Percentiles rank a stretch among this genome's conserved stretches.
phyloP scores from a whole-genome alignment of 208 protist genomes.

The Trypanosoma caninum region DNA sequence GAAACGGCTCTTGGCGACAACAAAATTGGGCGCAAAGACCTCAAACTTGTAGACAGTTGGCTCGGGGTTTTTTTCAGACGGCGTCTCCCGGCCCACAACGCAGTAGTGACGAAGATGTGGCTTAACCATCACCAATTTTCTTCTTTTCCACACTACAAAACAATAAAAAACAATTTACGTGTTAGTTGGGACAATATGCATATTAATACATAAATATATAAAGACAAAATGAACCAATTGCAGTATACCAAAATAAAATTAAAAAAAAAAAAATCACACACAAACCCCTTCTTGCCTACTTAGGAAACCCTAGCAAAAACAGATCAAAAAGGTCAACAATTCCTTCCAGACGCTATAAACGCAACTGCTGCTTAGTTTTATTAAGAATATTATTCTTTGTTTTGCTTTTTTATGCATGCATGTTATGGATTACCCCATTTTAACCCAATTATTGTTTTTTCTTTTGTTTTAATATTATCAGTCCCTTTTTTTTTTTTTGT shows the following conservation, averaged over 20 bases:
- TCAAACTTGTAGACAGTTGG: conserved; percentile 97
- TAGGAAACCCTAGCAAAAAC: too few relatives aligned
- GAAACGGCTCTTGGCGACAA: conserved; percentile 98
- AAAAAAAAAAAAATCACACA: too few relatives aligned
- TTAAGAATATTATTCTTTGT: too few relatives aligned
- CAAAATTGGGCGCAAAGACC: conserved; percentile 98
- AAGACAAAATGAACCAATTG: not conserved
- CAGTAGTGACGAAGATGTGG: conserved; percentile 92
- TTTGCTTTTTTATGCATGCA: not conserved
- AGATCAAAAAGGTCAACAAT: too few relatives aligned
- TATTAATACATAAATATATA: not conserved
- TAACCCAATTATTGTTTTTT: not conserved
- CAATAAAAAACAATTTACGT: conserved; percentile 5
- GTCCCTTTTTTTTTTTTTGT: not conserved
- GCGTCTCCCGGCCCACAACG: conserved; percentile 90
- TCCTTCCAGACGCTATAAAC: too few relatives aligned
- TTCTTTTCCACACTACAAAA: conserved; percentile 12
- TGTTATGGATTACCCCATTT: conserved; percentile 4
- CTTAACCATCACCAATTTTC: conserved; percentile 46
- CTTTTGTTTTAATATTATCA: conserved; percentile 8
- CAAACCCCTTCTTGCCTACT: too few relatives aligned
- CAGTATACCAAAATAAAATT: too few relatives aligned
- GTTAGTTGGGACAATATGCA: too few relatives aligned
- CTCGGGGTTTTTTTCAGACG: conserved; percentile 55
- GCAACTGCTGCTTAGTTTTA: too few relatives aligned